Evolutionary conservation across 1,139 yeast genomes (phyloP).

Genomic region (Hansenula anomala): DNA sequence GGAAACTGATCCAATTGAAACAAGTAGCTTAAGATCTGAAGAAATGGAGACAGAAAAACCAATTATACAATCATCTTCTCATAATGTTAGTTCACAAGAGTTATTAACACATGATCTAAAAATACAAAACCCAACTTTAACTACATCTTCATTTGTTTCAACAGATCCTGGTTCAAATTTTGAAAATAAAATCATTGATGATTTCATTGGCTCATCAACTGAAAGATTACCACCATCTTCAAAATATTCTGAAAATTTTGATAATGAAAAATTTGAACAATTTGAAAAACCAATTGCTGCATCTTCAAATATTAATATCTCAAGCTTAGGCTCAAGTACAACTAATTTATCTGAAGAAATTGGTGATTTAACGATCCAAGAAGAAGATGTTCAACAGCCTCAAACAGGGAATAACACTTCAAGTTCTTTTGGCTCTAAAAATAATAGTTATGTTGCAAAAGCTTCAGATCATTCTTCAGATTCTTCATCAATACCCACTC

Average conservation of each 20-base stretch:
- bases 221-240: constrained; percentile 8
- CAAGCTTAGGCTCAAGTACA: constrained; percentile 16
- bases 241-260: background rate
- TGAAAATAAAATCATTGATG: constrained; percentile 20
- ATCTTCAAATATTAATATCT: constrained; percentile 21
- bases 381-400: constrained; percentile 8
- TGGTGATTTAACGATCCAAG: constrained; percentile 18
- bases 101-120: background rate
- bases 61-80: background rate
- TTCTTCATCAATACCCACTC: constrained; percentile 11
- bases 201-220: constrained; percentile 15
- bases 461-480: constrained; percentile 7
- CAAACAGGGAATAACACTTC: background rate
- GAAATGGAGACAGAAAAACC: background rate
- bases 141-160: constrained; percentile 8
- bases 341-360: constrained; percentile 17
- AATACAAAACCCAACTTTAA: background rate
- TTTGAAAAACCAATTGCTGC: constrained; percentile 23
- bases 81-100: constrained; percentile 6
- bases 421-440: constrained; percentile 4
- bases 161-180: constrained; percentile 16
- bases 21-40: background rate
- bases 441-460: constrained; percentile 4
- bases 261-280: constrained; percentile 5
- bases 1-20: background rate